phyloP scores from a whole-genome alignment of 441 rosid species.

The Populus hybrid region DNA sequence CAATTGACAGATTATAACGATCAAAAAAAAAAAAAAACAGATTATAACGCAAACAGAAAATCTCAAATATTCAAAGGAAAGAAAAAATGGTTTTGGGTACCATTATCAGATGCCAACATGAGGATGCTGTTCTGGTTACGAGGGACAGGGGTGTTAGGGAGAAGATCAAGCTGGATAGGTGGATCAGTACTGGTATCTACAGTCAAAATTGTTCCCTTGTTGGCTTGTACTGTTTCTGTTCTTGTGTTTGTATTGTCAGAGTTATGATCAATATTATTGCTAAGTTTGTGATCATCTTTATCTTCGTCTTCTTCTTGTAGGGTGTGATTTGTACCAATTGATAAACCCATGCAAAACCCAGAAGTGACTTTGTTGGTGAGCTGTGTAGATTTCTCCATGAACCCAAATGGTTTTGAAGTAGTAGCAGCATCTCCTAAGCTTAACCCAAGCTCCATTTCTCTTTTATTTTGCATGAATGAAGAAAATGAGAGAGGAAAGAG shows the following conservation, averaged over 20 bases:
- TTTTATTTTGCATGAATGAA: constrained; percentile 20
- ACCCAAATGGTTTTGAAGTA: constrained; percentile 43
- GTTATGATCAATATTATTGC: constrained; percentile 11
- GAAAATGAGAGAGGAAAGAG: constrained; percentile 8
- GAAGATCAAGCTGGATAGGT: constrained; percentile 58
- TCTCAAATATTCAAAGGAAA: not conserved
- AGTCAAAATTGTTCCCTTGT: not conserved
- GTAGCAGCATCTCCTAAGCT: constrained; percentile 45
- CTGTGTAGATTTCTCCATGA: constrained; percentile 39
- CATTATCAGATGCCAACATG: not conserved
- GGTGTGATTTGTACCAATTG: constrained; percentile 10
- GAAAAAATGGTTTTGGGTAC: not conserved
- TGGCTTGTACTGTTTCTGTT: not conserved
- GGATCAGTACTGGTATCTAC: constrained; percentile 16
- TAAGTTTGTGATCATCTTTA: constrained; percentile 3
- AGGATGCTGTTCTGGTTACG: constrained; percentile 32
- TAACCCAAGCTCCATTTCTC: constrained; percentile 62
- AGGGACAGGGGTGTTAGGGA: constrained; percentile 56
- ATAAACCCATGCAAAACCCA: constrained; percentile 53
- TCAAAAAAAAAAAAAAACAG: not conserved
- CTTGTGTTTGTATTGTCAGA: not conserved
- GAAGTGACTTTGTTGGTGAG: constrained; percentile 28
- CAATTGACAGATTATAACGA: not conserved
- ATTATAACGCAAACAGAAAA: not conserved
- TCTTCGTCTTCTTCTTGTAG: constrained; percentile 15